Evolutionary conservation across 1,284 basidiomycete genomes (phyloP).

Genomic region (Veloboletus limbatus): DNA sequence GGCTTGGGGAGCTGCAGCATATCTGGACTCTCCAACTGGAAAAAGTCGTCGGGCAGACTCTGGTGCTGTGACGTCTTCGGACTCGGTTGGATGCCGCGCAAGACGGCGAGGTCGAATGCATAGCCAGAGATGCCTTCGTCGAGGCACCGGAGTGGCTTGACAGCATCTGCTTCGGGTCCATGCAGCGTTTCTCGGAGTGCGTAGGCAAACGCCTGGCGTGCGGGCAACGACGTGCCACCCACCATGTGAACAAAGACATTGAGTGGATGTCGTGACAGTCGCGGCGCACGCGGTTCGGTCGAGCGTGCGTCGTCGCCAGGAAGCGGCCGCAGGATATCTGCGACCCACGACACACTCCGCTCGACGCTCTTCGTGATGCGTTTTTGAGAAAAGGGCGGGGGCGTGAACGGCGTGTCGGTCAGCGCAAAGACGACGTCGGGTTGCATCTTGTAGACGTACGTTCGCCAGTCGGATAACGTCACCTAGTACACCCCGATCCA

Average conservation of each 20-base stretch:
- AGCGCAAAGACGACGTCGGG: conserved; percentile 74
- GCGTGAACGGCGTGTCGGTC: conserved; percentile 64
- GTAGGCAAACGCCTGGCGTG: conserved; percentile 61
- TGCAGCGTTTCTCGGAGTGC: conserved; percentile 56
- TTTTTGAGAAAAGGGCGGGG: conserved; percentile 66
- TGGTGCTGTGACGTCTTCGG: conserved; percentile 19
- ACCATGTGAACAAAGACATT: conserved; percentile 67
- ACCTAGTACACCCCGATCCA: conserved; percentile 53
- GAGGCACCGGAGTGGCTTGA: conserved; percentile 52
- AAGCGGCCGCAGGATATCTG: conserved; percentile 44
- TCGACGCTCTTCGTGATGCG: conserved; percentile 72
- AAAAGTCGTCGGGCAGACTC: conserved; percentile 12
- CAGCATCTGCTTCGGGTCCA: conserved; percentile 49
- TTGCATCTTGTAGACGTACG: conserved; percentile 47
- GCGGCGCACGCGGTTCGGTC: neutral
- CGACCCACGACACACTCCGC: conserved; percentile 61
- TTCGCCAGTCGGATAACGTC: conserved; percentile 50
- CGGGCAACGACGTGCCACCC: conserved; percentile 52
- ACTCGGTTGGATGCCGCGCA: conserved; percentile 37
- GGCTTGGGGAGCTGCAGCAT: conserved; percentile 14
- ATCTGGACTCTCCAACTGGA: conserved; percentile 12
- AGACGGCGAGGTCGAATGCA: conserved; percentile 60
- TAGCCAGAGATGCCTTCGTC: conserved; percentile 71
- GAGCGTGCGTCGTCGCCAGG: neutral
- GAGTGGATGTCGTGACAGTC: conserved; percentile 24